phyloP scores from a whole-genome alignment of 257 asterid genomes.

The Nemophila menziesii region DNA sequence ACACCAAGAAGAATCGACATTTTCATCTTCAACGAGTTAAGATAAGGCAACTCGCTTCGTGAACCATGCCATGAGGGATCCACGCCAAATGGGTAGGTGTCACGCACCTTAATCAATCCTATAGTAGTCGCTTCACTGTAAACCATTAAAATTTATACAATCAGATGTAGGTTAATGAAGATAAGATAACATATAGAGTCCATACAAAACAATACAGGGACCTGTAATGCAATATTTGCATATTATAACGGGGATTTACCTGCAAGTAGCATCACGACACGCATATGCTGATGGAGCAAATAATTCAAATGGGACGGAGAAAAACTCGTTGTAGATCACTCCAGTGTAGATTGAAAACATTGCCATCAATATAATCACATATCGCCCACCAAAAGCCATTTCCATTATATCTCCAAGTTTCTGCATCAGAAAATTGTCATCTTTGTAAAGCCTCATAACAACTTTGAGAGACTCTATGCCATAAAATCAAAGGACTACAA shows the following conservation, averaged over 20 bases:
- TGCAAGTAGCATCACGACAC: constrained; percentile 85
- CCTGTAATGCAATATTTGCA: constrained; percentile 14
- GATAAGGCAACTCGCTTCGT: constrained; percentile 91
- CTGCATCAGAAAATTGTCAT: constrained; percentile 38
- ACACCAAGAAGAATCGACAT: constrained; percentile 98
- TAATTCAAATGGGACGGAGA: constrained; percentile 81
- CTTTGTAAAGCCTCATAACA: constrained; percentile 10
- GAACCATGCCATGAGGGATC: constrained; percentile 98
- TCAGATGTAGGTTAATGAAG: neutral
- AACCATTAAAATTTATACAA: constrained; percentile 7
- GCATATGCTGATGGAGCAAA: constrained; percentile 81
- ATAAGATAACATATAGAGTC: neutral
- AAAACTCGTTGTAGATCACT: constrained; percentile 84
- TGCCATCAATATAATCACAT: constrained; percentile 87
- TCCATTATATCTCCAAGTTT: constrained; percentile 98
- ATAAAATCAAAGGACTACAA: neutral
- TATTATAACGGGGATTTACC: no score
- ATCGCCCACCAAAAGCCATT: constrained; percentile 96
- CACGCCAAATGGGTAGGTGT: constrained; percentile 87
- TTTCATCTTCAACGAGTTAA: constrained; percentile 92
- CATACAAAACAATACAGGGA: constrained; percentile 5
- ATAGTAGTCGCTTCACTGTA: constrained; percentile 73
- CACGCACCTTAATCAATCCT: constrained; percentile 78
- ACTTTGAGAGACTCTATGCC: neutral
- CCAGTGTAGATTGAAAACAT: constrained; percentile 95